Evolutionary conservation across 129 eudicot genomes (phyloP), one percentile per base, ranked within the genome.

Genomic region (Daucus carota): DNA sequence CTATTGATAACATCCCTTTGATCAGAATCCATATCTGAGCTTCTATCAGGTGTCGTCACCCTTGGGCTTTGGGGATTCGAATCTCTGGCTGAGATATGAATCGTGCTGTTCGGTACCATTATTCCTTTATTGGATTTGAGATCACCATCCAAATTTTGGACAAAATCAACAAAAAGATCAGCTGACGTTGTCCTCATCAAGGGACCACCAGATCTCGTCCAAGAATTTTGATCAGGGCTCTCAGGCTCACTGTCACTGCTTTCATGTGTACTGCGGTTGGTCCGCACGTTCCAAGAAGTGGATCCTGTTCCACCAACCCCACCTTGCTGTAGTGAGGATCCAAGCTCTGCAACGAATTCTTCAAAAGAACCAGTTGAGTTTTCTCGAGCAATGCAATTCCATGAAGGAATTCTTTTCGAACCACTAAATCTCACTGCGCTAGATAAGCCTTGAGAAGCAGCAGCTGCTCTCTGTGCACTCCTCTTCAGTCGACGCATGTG

Each of bases 171-270:
- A 44, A 89, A 91, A 52, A 65, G 75, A 76, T 91, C 92, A 0
- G 97, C 96, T 0, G 99, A 94, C 3, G 94, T 81, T 3, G 99
- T 91, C 85, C 99, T 85, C 99, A 94, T 94, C 66, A 94, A 71
- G 71, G 97, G 99, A 3, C 99, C 99, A 26, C 99, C 96, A 0
- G 92, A 89, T 75, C 96, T 83, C 11, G 97, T 94, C 99, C 99
- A 94, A 0, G 99, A 54, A 44, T 78, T 81, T 46, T 74, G 74
- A 48, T 89, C 97, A 3, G 75, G 80, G 28, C 77, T 76, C 76
- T 94, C 97, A 20, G 99, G 82, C 68, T 94, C 97, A 17, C 97
- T 87, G 75, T 91, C 99, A 44, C 93, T 91, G 18, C 92, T 92
- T 8, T 91, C 97, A 12, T 89, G 90, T 24, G 26, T 31, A 42